phyloP scores from a whole-genome alignment of 1,284 basidiomycete species.

The Boletus sp. region DNA sequence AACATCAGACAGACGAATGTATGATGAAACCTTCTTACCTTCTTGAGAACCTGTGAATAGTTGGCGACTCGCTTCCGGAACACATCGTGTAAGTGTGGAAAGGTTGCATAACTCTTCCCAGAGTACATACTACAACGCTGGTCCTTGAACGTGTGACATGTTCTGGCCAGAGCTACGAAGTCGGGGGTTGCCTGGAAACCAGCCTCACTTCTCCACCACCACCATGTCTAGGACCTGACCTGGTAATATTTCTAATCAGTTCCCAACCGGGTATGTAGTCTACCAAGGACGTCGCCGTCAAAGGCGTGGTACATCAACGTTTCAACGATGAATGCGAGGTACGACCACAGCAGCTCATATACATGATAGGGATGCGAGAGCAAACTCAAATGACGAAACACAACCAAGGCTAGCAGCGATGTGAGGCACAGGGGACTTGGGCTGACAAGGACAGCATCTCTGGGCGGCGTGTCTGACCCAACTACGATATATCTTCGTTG shows the following conservation, averaged over 20 bases:
- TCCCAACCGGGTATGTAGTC: too few species aligned
- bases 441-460: too few species aligned
- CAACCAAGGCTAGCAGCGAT: too few species aligned
- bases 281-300: background rate
- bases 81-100: background rate
- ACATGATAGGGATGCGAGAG: too few species aligned
- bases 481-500: conserved; percentile 65
- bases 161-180: background rate
- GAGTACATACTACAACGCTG: background rate
- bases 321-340: background rate
- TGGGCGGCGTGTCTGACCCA: too few species aligned
- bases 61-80: background rate
- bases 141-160: background rate
- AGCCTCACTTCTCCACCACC: too few species aligned
- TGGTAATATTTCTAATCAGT: too few species aligned
- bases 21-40: background rate
- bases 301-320: too few species aligned
- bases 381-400: too few species aligned
- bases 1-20: background rate
- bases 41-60: too few species aligned
- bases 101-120: background rate
- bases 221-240: too few species aligned
- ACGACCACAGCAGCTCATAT: background rate
- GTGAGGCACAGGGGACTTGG: too few species aligned
- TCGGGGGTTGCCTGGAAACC: background rate